Evolutionary conservation across 768 basidiomycete genomes (phyloP).

Genomic region (Heimioporus sp.): DNA sequence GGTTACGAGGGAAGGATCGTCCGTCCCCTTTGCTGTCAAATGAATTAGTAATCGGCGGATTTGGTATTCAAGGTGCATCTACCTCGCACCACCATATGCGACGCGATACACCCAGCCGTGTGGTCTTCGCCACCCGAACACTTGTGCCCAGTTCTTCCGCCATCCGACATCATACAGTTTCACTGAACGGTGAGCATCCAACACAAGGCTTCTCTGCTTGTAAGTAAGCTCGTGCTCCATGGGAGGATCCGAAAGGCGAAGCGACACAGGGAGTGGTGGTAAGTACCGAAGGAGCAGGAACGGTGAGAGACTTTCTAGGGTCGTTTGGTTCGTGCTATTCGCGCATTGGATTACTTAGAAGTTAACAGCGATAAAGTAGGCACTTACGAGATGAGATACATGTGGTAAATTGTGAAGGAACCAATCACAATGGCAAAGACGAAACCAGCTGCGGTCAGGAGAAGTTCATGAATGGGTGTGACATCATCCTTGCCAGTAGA

Average conservation of each 20-base stretch:
- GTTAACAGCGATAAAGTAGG: neutral
- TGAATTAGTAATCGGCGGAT: neutral
- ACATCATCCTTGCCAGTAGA: conserved; percentile 47
- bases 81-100: conserved; percentile 65
- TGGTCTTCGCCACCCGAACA: conserved; percentile 56
- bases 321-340: conserved; percentile 81
- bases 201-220: conserved; percentile 62
- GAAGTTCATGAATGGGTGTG: conserved; percentile 70
- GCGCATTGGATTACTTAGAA: neutral
- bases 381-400: conserved; percentile 72
- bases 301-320: conserved; percentile 71
- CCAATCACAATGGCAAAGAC: conserved; percentile 67
- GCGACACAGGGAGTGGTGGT: conserved; percentile 51
- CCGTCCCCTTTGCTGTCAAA: conserved; percentile 61
- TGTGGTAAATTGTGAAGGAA: conserved; percentile 72
- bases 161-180: conserved; percentile 74
- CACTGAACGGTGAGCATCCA: conserved; percentile 57
- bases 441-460: conserved; percentile 57
- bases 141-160: conserved; percentile 66
- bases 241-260: conserved; percentile 64
- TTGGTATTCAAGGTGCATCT: conserved; percentile 24
- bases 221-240: conserved; percentile 69
- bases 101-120: conserved; percentile 54
- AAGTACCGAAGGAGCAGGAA: conserved; percentile 71
- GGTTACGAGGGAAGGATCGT: conserved; percentile 63